Evolutionary conservation across 1,284 basidiomycete species (phyloP), one percentile per base, ranked within the genome.

Genomic region (Ceratobasidium sp.): DNA sequence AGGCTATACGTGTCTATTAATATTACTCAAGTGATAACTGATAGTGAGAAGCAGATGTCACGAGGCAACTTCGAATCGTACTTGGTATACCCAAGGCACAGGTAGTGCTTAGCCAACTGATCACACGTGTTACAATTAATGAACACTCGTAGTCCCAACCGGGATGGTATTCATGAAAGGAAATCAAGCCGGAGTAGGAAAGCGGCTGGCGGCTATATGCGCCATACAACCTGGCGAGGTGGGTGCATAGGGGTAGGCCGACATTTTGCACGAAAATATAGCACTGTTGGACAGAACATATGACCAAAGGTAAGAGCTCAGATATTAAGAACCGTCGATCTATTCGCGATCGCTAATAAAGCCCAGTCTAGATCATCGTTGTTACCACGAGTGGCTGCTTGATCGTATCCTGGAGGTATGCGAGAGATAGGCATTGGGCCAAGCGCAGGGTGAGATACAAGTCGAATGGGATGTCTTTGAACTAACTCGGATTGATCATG

Each of bases 391-490:
- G 3, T 39, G 21, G 36, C 34, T 8, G 50, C 55, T 9, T 52
- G 62, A 2, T 53, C 62, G 23, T 67, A 67, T 10, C 62, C 62
- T 18, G 62, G 62, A 14, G 62, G 62, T n/a, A 67, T 36, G 6
- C 62, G 62, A 30, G 62, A 53, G 26, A 41, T 34, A 28, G 48
- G 62, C 8, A 12, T 16, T 9, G 50, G 46, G 6, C 62, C 50
- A 2, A 53, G 50, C 10, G 62, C 48, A 26, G 62, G 62, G 34
- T 67, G 62, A 43, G 62, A 67, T 23, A 67, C 62, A 14, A 55
- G 34, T 28, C 48, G 62, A 53, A 67, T 55, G 26, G 62, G 50
- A 14, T 53, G 21, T 30, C 50, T n/a, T 8, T 26, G 12, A 30
- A 67, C 23, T 23, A 53, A 26, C 9, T 18, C 16, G 30, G n/a